These are phyloP conservation scores for Phytophthora sp. DNA, from an alignment of 352 stramenopile species.

Conservation along the genomic window DNA sequence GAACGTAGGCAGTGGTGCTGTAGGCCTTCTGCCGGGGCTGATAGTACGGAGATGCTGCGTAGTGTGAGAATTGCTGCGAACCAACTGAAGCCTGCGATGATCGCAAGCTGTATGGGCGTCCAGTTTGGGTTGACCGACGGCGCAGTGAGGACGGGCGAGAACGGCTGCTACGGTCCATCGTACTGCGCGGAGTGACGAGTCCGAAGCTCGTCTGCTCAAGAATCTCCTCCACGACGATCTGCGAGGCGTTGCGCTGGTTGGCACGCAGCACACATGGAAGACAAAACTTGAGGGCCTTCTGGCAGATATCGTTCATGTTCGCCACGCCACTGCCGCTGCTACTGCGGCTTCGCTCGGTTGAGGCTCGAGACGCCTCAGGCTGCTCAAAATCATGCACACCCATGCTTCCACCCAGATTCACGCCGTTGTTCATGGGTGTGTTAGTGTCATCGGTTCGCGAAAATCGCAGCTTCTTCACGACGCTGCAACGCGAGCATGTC, in stretches of 20 bases:
- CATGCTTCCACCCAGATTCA: slow-evolving; percentile 28
- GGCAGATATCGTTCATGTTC: slow-evolving; percentile 41
- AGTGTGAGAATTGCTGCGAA: slow-evolving; percentile 22
- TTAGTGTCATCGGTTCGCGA: slow-evolving; percentile 27
- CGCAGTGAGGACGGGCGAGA: slow-evolving; percentile 27
- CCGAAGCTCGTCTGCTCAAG: slow-evolving; percentile 28
- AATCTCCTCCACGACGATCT: slow-evolving; percentile 55
- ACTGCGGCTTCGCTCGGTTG: slow-evolving; percentile 34
- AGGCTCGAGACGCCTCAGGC: slow-evolving; percentile 26
- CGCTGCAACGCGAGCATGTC: slow-evolving; percentile 51
- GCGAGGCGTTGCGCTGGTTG: slow-evolving; percentile 44
- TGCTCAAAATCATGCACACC: slow-evolving; percentile 34
- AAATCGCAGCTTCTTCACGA: slow-evolving; percentile 61
- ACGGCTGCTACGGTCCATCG: slow-evolving; percentile 13
- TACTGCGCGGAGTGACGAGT: slow-evolving; percentile 22
- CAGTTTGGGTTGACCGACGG: slow-evolving; percentile 34
- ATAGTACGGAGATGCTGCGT: slow-evolving; percentile 29
- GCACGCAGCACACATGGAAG: slow-evolving; percentile 48
- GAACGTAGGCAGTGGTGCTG: slow-evolving; percentile 22
- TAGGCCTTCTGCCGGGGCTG: slow-evolving; percentile 34
- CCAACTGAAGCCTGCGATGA: slow-evolving; percentile 17
- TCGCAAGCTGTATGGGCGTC: slow-evolving; percentile 14
- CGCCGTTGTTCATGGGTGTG: neutral
- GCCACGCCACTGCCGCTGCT: slow-evolving; percentile 22
- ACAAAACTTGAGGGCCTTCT: slow-evolving; percentile 60